Evolutionary conservation across 768 basidiomycete genomes (phyloP), one percentile per base, ranked within the genome.

Genomic region (Coprinopsis sp.): DNA sequence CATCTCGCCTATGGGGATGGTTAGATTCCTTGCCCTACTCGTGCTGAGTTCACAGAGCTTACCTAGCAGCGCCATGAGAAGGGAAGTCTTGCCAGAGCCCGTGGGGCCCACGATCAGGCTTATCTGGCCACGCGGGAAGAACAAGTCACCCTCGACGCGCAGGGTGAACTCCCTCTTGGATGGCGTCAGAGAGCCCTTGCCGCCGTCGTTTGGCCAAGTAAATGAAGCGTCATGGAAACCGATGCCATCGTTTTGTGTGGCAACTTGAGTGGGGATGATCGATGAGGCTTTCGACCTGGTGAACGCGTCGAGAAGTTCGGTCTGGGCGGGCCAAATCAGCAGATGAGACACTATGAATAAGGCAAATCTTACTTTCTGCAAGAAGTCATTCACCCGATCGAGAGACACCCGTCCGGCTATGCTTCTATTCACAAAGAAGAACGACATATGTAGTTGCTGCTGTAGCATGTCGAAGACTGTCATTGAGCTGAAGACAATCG

Each of bases 391-490:
- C 4, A 72, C 58, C 54, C 86, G 77, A 49, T 78, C 74, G 3
- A 87, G 57, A 1, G 83, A 83, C 6, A 88, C 83, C 59, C 79
- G 79, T 34, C 74, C 80, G 54, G 66, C 60, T 18, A 68, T 54
- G 7, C 54, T 12, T 29, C 59, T 54, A 7, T 60, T 64, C 30
- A 67, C 44, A 14, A 54, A 53, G 33, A 57, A 60, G 27, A 70
- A 64, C 0, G 59, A 55, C 55, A 65, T 73, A 63, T 66, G 65
- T 31, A 81, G 61, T 47, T 78, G 76, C 6, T 70, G 69, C 25
- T 77, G 70, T 29, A 87, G 61, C 52, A 82, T 69, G 50, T 83
- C 78, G 56, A 87, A 87, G n/a, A 85, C 82, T 45, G 74, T 61
- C 67, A 80, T 75, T 28, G 73, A 74, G 16, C 73, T 73, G 58